Percentiles rank a stretch among this genome's conserved stretches.
These are phyloP conservation scores for Tolypocladium pustulatum DNA, from an alignment of 2,329 filamentous ascomycete species.

Conservation along the genomic window DNA sequence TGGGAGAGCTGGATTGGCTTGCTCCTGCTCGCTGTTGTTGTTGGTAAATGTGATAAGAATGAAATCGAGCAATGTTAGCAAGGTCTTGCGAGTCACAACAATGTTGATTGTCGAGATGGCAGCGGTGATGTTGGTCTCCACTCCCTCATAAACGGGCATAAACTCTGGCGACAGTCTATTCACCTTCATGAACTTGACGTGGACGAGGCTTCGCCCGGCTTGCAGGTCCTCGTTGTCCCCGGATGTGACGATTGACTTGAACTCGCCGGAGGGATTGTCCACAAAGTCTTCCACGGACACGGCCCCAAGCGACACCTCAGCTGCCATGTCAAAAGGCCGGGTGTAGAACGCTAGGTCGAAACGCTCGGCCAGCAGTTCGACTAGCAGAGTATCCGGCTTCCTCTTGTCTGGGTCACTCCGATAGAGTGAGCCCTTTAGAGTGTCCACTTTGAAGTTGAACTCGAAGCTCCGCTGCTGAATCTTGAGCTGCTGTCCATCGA, in stretches of 20 bases:
- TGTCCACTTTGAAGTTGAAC: conserved; percentile 93
- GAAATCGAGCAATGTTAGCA: conserved; percentile 89
- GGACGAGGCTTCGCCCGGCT: conserved; percentile 71
- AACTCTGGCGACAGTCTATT: conserved; percentile 90
- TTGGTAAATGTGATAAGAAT: conserved; percentile 82
- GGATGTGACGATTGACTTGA: conserved; percentile 95
- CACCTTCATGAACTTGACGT: conserved; percentile 81
- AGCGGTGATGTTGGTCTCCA: conserved; percentile 87
- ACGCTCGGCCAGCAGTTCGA: conserved; percentile 81
- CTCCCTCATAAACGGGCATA: conserved; percentile 79
- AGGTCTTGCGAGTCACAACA: conserved; percentile 83
- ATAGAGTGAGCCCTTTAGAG: conserved; percentile 85
- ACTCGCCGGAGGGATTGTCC: conserved; percentile 76
- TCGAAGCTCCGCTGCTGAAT: conserved; percentile 88
- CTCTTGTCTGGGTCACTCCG: conserved; percentile 70
- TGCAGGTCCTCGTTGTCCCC: conserved; percentile 60
- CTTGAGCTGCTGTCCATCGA: conserved; percentile 48
- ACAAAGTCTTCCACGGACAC: conserved; percentile 92
- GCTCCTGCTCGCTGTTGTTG: conserved; percentile 35
- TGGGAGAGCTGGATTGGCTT: conserved; percentile 23
- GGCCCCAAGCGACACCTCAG: conserved; percentile 78
- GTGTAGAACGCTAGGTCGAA: conserved; percentile 85
- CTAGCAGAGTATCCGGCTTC: conserved; percentile 70
- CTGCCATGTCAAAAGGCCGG: conserved; percentile 83
- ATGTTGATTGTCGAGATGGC: conserved; percentile 92